Conservation (phyloP, 306 rosid genomes). For the Nissolia schottii region DNA sequence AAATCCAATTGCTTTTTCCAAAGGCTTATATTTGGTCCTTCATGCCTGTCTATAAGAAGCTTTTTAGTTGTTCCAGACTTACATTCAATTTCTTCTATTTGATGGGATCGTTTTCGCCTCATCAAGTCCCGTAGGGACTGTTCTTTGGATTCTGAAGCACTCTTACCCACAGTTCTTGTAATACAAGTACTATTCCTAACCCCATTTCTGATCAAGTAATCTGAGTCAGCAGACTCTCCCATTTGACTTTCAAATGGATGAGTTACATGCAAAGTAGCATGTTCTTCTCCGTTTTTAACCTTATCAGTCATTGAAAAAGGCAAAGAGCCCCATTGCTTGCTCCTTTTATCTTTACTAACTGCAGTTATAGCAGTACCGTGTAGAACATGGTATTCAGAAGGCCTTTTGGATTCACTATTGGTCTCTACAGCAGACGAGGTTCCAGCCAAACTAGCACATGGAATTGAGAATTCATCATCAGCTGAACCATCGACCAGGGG, state of each 20-base stretch:
- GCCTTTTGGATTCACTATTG: slow-evolving; percentile 29
- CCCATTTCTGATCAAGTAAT: slow-evolving; percentile 30
- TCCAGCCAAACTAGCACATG: slow-evolving; percentile 40
- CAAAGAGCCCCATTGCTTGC: slow-evolving; percentile 65
- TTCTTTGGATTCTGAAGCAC: slow-evolving; percentile 35
- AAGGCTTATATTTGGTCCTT: slow-evolving; percentile 30
- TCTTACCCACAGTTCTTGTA: slow-evolving; percentile 24
- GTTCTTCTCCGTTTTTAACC: slow-evolving; percentile 24
- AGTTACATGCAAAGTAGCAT: slow-evolving; percentile 13
- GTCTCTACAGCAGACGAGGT: slow-evolving; percentile 32
- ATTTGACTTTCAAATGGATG: slow-evolving; percentile 26
- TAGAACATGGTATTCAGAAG: slow-evolving; percentile 27
- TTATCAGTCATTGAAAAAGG: slow-evolving; percentile 43
- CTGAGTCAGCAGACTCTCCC: slow-evolving; percentile 28
- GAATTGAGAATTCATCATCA: slow-evolving; percentile 49
- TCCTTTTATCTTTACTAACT: slow-evolving; percentile 39
- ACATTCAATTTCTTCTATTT: slow-evolving; percentile 39
- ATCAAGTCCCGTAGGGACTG: slow-evolving; percentile 79
- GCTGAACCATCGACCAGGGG: slow-evolving; percentile 72
- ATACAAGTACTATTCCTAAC: slow-evolving; percentile 25
- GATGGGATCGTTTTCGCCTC: slow-evolving; percentile 73
- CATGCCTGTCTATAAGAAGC: slow-evolving; percentile 33
- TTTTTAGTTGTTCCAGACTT: slow-evolving; percentile 36
- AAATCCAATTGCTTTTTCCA: slow-evolving; percentile 30
- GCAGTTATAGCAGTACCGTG: slow-evolving; percentile 33